Evolutionary conservation across 2,329 filamentous ascomycete genomes (phyloP), one percentile per base, ranked within the genome.

Genomic region (Pseudophaeomoniella oleicola): DNA sequence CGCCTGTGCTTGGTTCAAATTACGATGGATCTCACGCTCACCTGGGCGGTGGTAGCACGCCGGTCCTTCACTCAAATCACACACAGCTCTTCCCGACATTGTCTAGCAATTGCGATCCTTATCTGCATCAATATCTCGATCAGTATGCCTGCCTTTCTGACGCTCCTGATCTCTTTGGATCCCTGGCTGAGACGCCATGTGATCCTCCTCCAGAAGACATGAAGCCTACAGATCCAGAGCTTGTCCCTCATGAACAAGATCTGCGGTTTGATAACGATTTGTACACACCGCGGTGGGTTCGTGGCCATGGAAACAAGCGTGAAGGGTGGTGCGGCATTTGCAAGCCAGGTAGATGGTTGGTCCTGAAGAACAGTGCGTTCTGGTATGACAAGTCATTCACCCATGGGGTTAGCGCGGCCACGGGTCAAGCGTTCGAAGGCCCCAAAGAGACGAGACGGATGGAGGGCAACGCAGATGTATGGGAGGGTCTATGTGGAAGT

Each of bases 331-430:
- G 84, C 50, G 82, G 83, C 15, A 81, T 88, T 47, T 92, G 84
- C 64, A 87, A 86, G 55, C 80, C 82, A 2, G 82, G 82, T 2
- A 69, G 82, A 35, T 92, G 85, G 85, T 71, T 88, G 37, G 82
- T 87, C 12, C 65, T 93, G 40, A 92, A 90, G 64, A 90, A 92
- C 60, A 87, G 81, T 38, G 84, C 84, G 4, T 93, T 84, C 56
- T 92, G 85, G 84, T 92, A 92, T 57, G 84, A 92, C 63, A 88
- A 90, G 65, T 83, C 79, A 39, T 92, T 90, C 55, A 84, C 81
- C 2, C 85, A 92, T 51, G 84, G 84, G 35, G 84, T 92, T 54
- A 85, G 80, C 51, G 83, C 81, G 17, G 78, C 81, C 3, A 88
- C 83, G 0, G 83, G 84, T 16, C 77, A 71, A 43, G 74, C 78